Evolutionary conservation across 225 moss, liverwort and hornwort species (phyloP).

Genomic region (Marchantia polymorpha): DNA sequence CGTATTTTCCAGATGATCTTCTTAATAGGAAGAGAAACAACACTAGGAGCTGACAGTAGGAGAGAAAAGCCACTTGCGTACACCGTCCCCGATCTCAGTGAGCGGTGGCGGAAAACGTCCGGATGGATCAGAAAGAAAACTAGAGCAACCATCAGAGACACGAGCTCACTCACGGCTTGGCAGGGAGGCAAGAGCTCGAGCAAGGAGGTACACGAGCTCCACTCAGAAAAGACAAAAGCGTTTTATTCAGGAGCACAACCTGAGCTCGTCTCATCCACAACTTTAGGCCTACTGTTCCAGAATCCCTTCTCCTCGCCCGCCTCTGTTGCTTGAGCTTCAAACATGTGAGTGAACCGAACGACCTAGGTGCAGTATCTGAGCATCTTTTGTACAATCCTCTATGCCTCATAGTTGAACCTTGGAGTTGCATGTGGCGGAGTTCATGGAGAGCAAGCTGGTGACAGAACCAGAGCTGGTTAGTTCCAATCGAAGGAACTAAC

Average conservation of each 20-base stretch:
- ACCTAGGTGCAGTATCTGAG: background rate
- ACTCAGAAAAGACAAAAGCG: constrained; percentile 4
- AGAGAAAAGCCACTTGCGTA: background rate
- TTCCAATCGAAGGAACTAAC: constrained; percentile 3
- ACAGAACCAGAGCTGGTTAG: background rate
- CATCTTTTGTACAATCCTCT: background rate
- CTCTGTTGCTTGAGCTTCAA: background rate
- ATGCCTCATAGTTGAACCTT: background rate
- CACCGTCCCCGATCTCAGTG: background rate
- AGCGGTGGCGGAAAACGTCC: background rate
- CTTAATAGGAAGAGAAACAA: background rate
- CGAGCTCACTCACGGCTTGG: background rate
- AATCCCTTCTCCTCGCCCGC: background rate
- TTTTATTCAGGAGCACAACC: constrained; percentile 9
- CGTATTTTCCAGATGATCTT: background rate
- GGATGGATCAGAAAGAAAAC: background rate
- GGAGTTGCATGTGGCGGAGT: background rate
- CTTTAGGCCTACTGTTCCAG: background rate
- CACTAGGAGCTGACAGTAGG: background rate
- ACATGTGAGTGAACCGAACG: background rate
- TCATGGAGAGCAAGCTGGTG: background rate
- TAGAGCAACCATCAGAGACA: background rate
- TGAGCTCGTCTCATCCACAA: constrained; percentile 11
- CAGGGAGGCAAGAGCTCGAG: background rate
- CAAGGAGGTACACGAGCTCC: background rate